These are phyloP conservation scores for Xylaria sp. DNA, from an alignment of 2,329 filamentous ascomycete species.

Conservation along the genomic window DNA sequence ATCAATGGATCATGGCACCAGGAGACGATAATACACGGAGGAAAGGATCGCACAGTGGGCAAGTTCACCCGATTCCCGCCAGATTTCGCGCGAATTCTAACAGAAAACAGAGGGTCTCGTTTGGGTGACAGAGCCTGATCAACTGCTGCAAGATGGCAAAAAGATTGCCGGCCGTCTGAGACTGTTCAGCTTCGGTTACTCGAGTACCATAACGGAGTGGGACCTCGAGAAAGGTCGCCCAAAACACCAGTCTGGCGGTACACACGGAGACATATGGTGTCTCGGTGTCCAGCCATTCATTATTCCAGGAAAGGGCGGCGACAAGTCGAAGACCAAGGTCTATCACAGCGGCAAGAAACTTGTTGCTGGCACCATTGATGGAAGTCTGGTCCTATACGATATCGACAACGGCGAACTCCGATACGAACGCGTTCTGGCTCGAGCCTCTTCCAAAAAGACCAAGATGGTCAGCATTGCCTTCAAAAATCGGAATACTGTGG, in stretches of 20 bases:
- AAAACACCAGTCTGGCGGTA: conserved; percentile 77
- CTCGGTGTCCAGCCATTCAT: conserved; percentile 71
- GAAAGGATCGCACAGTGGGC: conserved; percentile 56
- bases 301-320: conserved; percentile 24
- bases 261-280: conserved; percentile 96
- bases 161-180: conserved; percentile 66
- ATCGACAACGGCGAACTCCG: conserved; percentile 78
- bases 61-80: conserved; percentile 4
- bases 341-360: conserved; percentile 52
- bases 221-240: conserved; percentile 75
- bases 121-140: conserved; percentile 83
- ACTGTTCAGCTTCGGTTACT: conserved; percentile 94
- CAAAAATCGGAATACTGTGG: conserved; percentile 73
- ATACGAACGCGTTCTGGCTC: conserved; percentile 69
- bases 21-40: conserved; percentile 78
- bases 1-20: conserved; percentile 78
- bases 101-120: conserved; percentile 78
- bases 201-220: conserved; percentile 91
- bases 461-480: conserved; percentile 89
- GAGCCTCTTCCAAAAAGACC: conserved; percentile 75
- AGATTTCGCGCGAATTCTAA: conserved; percentile 1
- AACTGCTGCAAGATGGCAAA: conserved; percentile 58
- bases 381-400: conserved; percentile 79
- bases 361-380: conserved; percentile 84
- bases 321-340: conserved; percentile 24